These are phyloP conservation scores for Crotalaria pallida DNA, from an alignment of 306 rosid genomes.

Conservation along the genomic window DNA sequence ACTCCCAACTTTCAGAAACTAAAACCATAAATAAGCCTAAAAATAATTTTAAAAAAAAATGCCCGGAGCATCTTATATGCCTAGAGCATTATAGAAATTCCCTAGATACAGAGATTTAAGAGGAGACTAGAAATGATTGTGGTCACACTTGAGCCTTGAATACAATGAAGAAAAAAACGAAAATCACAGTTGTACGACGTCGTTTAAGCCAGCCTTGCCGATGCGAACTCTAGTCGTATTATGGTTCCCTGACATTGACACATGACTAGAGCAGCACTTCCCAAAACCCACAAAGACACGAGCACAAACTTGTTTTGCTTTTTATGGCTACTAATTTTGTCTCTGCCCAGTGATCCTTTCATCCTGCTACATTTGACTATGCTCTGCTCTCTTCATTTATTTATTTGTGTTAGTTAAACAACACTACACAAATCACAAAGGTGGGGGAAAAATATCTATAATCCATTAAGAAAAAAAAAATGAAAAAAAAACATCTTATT, in stretches of 20 bases:
- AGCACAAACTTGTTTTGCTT: slow-evolving; percentile 22
- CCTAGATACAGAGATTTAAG: too few relatives aligned
- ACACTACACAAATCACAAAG: neutral
- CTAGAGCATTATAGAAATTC: too few relatives aligned
- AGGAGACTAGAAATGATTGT: too few relatives aligned
- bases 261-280: neutral
- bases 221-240: neutral
- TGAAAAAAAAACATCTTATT: too few relatives aligned
- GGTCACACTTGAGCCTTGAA: neutral
- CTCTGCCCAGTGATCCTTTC: neutral
- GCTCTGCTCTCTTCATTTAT: neutral
- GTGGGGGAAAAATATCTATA: neutral
- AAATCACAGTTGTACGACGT: neutral
- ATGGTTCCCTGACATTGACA: slow-evolving; percentile 10
- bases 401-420: neutral
- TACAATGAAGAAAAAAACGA: neutral
- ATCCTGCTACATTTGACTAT: neutral
- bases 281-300: neutral
- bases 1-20: too few relatives aligned
- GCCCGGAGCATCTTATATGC: too few relatives aligned
- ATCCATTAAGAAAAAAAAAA: neutral
- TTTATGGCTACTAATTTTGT: slow-evolving; percentile 15
- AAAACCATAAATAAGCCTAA: too few relatives aligned
- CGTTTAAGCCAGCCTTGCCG: neutral
- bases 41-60: too few relatives aligned